Evolutionary conservation across 2,329 filamentous ascomycete genomes (phyloP).

Genomic region (Biscogniauxia sp.): DNA sequence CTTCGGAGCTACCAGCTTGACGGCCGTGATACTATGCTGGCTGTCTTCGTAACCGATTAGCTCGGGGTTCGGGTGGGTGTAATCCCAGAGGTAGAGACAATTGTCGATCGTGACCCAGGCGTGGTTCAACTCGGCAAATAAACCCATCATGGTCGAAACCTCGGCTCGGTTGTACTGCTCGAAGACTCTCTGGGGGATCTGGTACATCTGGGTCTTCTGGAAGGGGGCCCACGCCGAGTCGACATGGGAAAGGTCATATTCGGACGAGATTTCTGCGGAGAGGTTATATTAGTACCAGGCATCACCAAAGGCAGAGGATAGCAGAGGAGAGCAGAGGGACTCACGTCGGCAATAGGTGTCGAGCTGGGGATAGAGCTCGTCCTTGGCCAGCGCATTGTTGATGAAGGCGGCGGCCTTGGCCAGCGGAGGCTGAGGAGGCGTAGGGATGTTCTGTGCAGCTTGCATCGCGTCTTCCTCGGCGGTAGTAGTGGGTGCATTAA

Average conservation of each 20-base stretch:
- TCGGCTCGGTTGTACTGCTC: constrained; percentile 87
- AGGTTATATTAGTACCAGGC: constrained; percentile 26
- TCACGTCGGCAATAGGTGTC: constrained; percentile 86
- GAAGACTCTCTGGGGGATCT: constrained; percentile 88
- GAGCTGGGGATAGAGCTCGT: constrained; percentile 82
- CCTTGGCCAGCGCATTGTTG: constrained; percentile 72
- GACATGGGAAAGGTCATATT: constrained; percentile 75
- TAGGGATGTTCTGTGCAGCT: constrained; percentile 29
- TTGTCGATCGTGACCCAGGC: constrained; percentile 97
- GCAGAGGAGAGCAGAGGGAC: constrained; percentile 39
- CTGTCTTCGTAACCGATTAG: constrained; percentile 91
- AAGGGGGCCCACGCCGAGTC: constrained; percentile 82
- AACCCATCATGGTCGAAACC: constrained; percentile 87
- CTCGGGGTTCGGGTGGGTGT: constrained; percentile 87
- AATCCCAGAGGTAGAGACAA: constrained; percentile 96
- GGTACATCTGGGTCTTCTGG: constrained; percentile 80
- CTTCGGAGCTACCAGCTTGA: constrained; percentile 82
- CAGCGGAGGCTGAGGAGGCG: constrained; percentile 50
- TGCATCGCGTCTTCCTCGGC: constrained; percentile 25
- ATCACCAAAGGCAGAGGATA: constrained; percentile 8
- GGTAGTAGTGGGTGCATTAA: constrained; percentile 15
- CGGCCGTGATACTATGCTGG: constrained; percentile 81
- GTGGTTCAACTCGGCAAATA: constrained; percentile 92
- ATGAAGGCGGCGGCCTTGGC: constrained; percentile 80
- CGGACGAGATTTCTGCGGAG: constrained; percentile 74